Conservation (phyloP, 2,329 filamentous ascomycete species). For the Alternaria sp. region DNA sequence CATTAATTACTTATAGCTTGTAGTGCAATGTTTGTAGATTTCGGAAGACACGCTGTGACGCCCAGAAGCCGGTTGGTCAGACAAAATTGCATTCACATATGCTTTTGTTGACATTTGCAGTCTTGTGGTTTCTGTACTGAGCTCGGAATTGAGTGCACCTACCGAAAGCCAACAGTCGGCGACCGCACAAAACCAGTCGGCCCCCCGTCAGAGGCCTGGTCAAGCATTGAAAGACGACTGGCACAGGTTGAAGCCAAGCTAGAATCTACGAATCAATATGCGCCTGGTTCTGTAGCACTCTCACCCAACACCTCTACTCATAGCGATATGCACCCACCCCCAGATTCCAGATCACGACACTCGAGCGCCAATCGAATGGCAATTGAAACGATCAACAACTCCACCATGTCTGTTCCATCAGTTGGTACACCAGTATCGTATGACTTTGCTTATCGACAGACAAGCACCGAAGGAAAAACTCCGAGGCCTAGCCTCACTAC, state of each 20-base stretch:
- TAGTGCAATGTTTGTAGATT: constrained; percentile 41
- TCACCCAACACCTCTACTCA: constrained; percentile 23
- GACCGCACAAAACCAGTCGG: constrained; percentile 23
- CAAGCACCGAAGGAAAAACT: constrained; percentile 30
- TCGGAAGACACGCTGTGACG: constrained; percentile 37
- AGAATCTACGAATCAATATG: constrained; percentile 24
- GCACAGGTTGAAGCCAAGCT: constrained; percentile 30
- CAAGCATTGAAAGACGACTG: constrained; percentile 30
- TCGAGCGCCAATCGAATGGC: constrained; percentile 25
- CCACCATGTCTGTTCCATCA: constrained; percentile 15
- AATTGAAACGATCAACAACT: constrained; percentile 19
- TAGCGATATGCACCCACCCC: constrained; percentile 17
- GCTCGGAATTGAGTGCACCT: constrained; percentile 36
- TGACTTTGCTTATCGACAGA: constrained; percentile 37
- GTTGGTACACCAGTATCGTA: constrained; percentile 21
- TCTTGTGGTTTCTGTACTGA: constrained; percentile 30
- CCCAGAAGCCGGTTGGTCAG: constrained; percentile 24
- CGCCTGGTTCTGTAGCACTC: constrained; percentile 20
- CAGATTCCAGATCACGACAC: constrained; percentile 14
- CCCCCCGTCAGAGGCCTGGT: constrained; percentile 25
- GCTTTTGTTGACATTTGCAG: not conserved
- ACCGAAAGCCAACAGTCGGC: constrained; percentile 31
- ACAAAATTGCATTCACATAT: not conserved
- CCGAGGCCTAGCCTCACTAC: constrained; percentile 31
- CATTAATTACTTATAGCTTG: not conserved